These are phyloP conservation scores for Kwoniella europaea DNA, from an alignment of 768 basidiomycete species.

Conservation along the genomic window DNA sequence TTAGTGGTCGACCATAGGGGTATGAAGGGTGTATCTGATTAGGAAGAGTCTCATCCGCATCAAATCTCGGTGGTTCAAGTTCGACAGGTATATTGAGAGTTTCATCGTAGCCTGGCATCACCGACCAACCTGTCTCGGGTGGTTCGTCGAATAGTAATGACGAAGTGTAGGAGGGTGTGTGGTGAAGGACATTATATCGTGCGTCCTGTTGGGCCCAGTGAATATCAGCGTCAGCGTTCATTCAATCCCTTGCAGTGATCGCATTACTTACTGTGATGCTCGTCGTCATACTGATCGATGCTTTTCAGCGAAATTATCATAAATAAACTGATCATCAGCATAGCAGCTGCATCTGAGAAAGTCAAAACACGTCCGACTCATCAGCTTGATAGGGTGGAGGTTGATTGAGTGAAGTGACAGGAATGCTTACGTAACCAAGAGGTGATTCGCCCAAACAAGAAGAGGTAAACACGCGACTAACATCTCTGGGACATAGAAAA, in stretches of 20 bases:
- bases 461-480: constrained; percentile 14
- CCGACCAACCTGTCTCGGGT: constrained; percentile 52
- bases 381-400: not conserved
- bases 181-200: constrained; percentile 48
- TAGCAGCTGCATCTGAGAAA: not conserved
- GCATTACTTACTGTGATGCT: constrained; percentile 37
- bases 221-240: not conserved
- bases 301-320: not conserved
- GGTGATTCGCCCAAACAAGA: constrained; percentile 2
- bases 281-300: constrained; percentile 31
- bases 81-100: constrained; percentile 41
- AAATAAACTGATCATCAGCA: not conserved
- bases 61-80: constrained; percentile 46
- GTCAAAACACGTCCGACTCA: not conserved
- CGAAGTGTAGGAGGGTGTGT: constrained; percentile 34
- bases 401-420: not conserved
- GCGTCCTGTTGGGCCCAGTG: constrained; percentile 35
- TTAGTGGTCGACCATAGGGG: constrained; percentile 45
- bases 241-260: not conserved
- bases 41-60: constrained; percentile 51
- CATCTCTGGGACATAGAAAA: not conserved
- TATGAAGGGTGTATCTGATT: constrained; percentile 45
- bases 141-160: constrained; percentile 44
- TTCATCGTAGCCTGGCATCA: constrained; percentile 54
- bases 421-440: not conserved